Conservation (phyloP, 2,329 filamentous ascomycete species). For the Exserohilum turcica region DNA sequence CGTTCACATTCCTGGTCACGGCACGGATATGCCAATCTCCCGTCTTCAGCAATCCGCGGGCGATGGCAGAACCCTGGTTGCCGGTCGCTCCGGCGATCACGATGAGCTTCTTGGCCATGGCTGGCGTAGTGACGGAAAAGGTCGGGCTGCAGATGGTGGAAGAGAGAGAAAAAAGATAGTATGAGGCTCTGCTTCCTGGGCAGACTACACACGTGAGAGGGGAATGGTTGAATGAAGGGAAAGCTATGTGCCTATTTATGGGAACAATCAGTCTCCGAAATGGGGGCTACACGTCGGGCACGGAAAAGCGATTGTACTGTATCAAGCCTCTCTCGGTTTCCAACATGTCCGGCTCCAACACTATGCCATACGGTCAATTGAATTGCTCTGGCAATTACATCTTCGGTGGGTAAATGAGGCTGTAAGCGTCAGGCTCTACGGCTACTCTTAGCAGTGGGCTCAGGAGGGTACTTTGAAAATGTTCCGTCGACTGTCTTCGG, state of each 20-base stretch:
- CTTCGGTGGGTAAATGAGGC: constrained; percentile 4
- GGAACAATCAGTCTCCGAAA: background rate
- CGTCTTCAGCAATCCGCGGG: constrained; percentile 48
- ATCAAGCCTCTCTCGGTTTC: background rate
- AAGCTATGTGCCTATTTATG: background rate
- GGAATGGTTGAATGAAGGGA: background rate
- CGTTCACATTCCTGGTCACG: constrained; percentile 50
- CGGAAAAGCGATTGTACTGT: background rate
- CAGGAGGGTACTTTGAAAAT: constrained; percentile 1
- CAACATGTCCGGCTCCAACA: background rate
- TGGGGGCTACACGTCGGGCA: background rate
- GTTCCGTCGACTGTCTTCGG: background rate
- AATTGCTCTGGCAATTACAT: background rate
- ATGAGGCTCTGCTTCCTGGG: background rate
- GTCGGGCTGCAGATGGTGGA: background rate
- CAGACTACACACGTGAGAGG: background rate
- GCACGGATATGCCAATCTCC: constrained; percentile 56
- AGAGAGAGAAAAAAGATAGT: background rate
- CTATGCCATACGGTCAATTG: background rate
- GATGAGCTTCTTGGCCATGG: constrained; percentile 31
- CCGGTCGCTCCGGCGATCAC: constrained; percentile 36
- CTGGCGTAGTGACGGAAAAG: constrained; percentile 23
- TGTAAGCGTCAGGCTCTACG: background rate
- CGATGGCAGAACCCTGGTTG: constrained; percentile 34
- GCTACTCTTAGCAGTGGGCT: background rate